Evolutionary conservation across 1,139 yeast genomes (phyloP).

Genomic region (Protomyces inundatus): DNA sequence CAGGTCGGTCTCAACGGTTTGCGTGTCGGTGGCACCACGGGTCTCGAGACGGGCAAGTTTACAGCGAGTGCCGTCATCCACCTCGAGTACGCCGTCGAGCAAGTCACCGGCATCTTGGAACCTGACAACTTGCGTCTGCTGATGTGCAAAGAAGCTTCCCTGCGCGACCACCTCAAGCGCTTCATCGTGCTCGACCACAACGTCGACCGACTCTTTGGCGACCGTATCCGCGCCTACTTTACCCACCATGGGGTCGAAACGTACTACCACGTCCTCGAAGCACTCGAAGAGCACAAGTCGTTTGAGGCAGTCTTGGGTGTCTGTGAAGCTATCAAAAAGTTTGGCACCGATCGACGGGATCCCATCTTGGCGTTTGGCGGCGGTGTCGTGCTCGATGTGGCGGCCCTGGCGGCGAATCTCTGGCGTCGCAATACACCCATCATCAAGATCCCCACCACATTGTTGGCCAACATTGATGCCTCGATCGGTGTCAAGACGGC

Average conservation of each 20-base stretch:
- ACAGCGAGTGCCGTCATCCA: constrained; percentile 24
- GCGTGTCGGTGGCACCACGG: constrained; percentile 19
- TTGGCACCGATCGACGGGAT: constrained; percentile 20
- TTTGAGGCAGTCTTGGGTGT: constrained; percentile 16
- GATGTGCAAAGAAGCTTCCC: constrained; percentile 8
- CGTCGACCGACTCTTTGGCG: constrained; percentile 13
- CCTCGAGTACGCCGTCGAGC: constrained; percentile 19
- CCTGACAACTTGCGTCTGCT: constrained; percentile 11
- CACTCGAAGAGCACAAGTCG: constrained; percentile 18
- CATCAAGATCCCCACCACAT: constrained; percentile 23
- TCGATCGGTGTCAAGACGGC: constrained; percentile 26
- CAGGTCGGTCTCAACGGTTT: constrained; percentile 23
- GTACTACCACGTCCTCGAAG: constrained; percentile 12
- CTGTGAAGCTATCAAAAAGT: constrained; percentile 16
- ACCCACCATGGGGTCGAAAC: constrained; percentile 16
- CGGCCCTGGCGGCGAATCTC: constrained; percentile 22
- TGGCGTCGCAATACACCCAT: constrained; percentile 25
- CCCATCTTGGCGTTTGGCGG: constrained; percentile 26
- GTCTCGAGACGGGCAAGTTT: constrained; percentile 22
- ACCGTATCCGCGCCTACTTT: constrained; percentile 18
- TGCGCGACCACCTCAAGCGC: constrained; percentile 12
- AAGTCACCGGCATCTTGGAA: constrained; percentile 16
- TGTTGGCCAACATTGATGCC: constrained; percentile 23
- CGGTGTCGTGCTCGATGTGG: constrained; percentile 21
- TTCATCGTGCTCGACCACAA: constrained; percentile 21